Evolutionary conservation across 2,329 filamentous ascomycete genomes (phyloP), one percentile per base, ranked within the genome.

Genomic region (Phoma sp.): DNA sequence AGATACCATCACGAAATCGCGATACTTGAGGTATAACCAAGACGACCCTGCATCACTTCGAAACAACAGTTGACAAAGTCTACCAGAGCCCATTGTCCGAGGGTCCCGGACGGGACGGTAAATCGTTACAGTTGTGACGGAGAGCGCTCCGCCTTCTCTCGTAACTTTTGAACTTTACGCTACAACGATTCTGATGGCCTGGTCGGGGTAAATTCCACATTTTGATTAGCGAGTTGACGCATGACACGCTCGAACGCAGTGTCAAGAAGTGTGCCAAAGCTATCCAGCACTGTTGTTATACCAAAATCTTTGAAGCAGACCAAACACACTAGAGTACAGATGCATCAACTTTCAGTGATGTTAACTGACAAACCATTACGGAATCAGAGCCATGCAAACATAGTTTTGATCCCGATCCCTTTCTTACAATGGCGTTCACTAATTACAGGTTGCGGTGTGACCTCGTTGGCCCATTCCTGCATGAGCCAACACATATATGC

Each of bases 91-190:
- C 37, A 37, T 47, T 18, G 21, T 18, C 28, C 36, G 32, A 30
- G 20, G 18, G 45, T 17, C 11, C 39, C 45, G 51, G 34, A 49
- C 33, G 45, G 45, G 29, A 49, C 26, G 20, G 5, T 25, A 11
- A 11, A 9, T 34, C 43, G 32, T 17, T 43, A 48, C 17, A 33
- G 9, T 43, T 5, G 14, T 14, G n/a, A 33, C 51, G 51, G 51
- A 54, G 39, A 11, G 7, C 10, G 39, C 45, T 54, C 51, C 51
- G 51, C 33, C 28, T 28, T 29, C 20, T 39, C 38, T 43, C 21
- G 28, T 15, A 7, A n/a, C 9, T 10, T 14, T n/a, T 28, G 17
- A 36, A 15, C 25, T 26, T 30, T 33, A 28, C 7, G 26, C 37
- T 42, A 23, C 42, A 37, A 18, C 21, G n/a, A n/a, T 20, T 26